Conservation (phyloP, 345 rosid genomes). For the Cochlearia excelsa region DNA sequence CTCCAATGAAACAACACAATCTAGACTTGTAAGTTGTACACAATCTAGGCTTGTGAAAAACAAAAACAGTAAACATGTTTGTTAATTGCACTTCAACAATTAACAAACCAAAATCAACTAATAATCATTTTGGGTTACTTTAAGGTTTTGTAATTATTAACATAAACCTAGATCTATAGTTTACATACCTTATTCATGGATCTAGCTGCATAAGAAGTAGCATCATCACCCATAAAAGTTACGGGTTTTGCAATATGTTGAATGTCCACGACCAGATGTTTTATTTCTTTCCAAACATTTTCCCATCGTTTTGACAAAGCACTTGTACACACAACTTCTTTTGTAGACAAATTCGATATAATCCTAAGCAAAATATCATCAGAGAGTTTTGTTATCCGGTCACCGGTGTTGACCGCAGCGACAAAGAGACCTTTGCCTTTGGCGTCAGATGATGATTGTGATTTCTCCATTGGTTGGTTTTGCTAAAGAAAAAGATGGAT, state of each 20-base stretch:
- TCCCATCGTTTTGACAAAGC: not conserved
- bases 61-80: not conserved
- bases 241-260: not conserved
- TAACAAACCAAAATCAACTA: too few species aligned
- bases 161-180: not conserved
- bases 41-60: too few species aligned
- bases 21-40: too few species aligned
- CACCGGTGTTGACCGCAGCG: not conserved
- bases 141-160: not conserved
- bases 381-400: not conserved
- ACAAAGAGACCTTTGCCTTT: not conserved
- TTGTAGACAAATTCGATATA: not conserved
- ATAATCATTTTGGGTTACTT: slow-evolving; percentile 1
- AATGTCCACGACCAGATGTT: not conserved
- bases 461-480: too few species aligned
- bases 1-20: not conserved
- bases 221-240: not conserved
- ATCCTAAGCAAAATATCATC: slow-evolving; percentile 1
- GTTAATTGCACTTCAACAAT: not conserved
- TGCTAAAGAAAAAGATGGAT: not conserved
- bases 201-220: not conserved
- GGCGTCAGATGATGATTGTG: too few species aligned
- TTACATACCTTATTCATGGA: slow-evolving; percentile 7
- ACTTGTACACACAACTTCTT: slow-evolving; percentile 6
- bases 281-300: not conserved